Evolutionary conservation across 169 alveolate genomes (phyloP).

Genomic region (Plasmodium berghei): DNA sequence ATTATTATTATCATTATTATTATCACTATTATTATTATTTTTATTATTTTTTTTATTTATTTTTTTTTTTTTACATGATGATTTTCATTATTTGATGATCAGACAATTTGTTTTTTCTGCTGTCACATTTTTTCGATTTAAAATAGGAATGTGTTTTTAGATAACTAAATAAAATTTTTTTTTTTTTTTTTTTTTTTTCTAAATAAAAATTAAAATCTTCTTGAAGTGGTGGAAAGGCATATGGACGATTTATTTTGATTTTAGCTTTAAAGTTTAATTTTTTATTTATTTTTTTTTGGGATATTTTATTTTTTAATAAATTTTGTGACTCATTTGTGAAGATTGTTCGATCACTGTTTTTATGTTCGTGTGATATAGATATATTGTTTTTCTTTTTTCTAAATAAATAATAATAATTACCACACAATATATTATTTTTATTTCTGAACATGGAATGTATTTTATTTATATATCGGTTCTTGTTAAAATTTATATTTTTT

Average conservation of each 20-base stretch:
- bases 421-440: too few species aligned
- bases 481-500: too few species aligned
- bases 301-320: too few species aligned
- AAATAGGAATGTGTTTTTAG: constrained; percentile 20
- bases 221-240: constrained; percentile 47
- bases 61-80: constrained; percentile 29
- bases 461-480: too few species aligned
- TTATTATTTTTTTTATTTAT: neutral
- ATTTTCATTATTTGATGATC: constrained; percentile 52
- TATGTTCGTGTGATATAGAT: too few species aligned
- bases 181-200: constrained; percentile 56
- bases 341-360: too few species aligned
- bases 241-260: constrained; percentile 30
- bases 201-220: constrained; percentile 28
- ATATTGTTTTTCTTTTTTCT: too few species aligned
- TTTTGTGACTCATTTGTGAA: too few species aligned
- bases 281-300: neutral
- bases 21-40: too few species aligned
- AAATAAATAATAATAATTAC: too few species aligned
- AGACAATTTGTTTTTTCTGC: constrained; percentile 14
- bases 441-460: too few species aligned
- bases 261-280: constrained; percentile 6
- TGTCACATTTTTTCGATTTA: neutral
- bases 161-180: constrained; percentile 48
- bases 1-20: too few species aligned